Conservation (phyloP, 2,329 filamentous ascomycete genomes). For the Sarocladiaceae sp. region DNA sequence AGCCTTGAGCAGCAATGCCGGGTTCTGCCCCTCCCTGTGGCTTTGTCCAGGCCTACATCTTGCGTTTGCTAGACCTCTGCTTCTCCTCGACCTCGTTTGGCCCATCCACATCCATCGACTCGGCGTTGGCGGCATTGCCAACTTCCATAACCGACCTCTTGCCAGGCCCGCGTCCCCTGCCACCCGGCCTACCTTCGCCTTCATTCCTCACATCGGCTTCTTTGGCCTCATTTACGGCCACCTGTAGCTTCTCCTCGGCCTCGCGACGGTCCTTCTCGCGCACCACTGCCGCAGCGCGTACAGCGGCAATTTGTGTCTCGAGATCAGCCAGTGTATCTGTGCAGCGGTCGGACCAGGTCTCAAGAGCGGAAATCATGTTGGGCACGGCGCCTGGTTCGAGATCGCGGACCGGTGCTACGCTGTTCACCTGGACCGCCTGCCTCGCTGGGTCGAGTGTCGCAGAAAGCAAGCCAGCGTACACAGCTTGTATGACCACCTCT, state of each 20-base stretch:
- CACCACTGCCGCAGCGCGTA: constrained; percentile 52
- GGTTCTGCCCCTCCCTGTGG: background rate
- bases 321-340: constrained; percentile 65
- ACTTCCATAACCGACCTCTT: background rate
- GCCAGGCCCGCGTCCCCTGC: background rate
- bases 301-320: constrained; percentile 64
- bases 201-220: constrained; percentile 30
- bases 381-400: constrained; percentile 67
- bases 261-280: constrained; percentile 44
- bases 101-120: constrained; percentile 52
- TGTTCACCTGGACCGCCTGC: constrained; percentile 68
- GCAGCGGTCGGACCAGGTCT: constrained; percentile 75
- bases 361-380: constrained; percentile 60
- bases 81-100: constrained; percentile 41
- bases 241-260: constrained; percentile 41
- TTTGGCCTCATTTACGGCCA: constrained; percentile 40
- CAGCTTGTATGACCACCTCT: constrained; percentile 75
- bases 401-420: constrained; percentile 81
- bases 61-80: constrained; percentile 47
- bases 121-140: constrained; percentile 28
- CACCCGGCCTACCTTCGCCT: constrained; percentile 13
- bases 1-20: background rate
- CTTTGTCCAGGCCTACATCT: too few relatives aligned
- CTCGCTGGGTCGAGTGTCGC: constrained; percentile 78
- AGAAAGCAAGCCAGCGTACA: constrained; percentile 77